phyloP scores from a whole-genome alignment of 768 basidiomycete genomes.

The Kwoniella dendrophila region DNA sequence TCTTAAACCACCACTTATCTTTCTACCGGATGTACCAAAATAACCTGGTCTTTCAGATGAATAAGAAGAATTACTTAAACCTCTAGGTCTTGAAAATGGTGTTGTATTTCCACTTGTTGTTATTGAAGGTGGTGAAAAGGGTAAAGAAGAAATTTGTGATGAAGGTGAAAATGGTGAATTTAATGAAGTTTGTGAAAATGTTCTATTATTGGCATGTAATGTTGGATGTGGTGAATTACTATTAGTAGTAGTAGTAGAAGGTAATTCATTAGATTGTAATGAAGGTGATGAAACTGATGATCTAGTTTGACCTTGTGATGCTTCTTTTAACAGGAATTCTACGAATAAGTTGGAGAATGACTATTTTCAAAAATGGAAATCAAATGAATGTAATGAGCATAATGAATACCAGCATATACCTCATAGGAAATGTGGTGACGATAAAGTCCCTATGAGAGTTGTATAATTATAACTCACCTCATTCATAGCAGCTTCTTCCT shows the following conservation, averaged over 20 bases:
- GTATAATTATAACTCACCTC: constrained; percentile 44
- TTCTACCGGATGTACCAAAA: constrained; percentile 11
- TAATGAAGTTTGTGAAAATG: constrained; percentile 3
- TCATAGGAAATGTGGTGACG: background rate
- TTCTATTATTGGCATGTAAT: background rate
- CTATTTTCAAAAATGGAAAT: no score
- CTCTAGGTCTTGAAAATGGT: constrained; percentile 27
- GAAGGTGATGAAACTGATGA: constrained; percentile 12
- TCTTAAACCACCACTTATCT: constrained; percentile 18
- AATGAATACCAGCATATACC: background rate
- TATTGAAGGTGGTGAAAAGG: constrained; percentile 18
- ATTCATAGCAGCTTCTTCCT: constrained; percentile 62
- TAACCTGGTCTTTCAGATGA: constrained; percentile 10
- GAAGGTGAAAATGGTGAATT: constrained; percentile 31
- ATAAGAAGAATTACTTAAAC: constrained; percentile 22
- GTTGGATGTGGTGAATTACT: constrained; percentile 4
- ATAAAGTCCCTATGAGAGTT: background rate
- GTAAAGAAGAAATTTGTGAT: background rate
- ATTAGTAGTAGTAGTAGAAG: constrained; percentile 1
- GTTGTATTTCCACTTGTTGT: constrained; percentile 24
- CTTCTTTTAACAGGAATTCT: constrained; percentile 94
- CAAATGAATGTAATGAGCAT: background rate
- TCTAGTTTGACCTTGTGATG: constrained; percentile 60
- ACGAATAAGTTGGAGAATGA: constrained; percentile 98
- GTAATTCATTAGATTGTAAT: no score